Evolutionary conservation across 2,329 filamentous ascomycete genomes (phyloP).

Genomic region (Teratosphaeria viscida): DNA sequence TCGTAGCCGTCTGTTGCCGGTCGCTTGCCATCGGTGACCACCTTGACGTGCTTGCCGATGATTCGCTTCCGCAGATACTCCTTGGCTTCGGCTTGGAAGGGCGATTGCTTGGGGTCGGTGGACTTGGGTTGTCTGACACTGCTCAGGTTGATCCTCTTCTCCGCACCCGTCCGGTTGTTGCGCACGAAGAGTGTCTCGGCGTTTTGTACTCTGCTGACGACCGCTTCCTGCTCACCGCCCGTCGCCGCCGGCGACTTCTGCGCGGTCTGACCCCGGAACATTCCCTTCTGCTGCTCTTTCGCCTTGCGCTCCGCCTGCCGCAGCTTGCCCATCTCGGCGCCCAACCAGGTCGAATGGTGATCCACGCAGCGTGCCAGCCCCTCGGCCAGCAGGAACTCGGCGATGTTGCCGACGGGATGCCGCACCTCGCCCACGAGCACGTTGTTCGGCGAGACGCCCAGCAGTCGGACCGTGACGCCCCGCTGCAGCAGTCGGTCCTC

Average conservation of each 20-base stretch:
- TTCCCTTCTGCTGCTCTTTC: constrained; percentile 61
- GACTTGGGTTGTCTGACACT: constrained; percentile 89
- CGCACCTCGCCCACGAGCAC: constrained; percentile 81
- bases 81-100: constrained; percentile 87
- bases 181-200: constrained; percentile 83
- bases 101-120: constrained; percentile 73
- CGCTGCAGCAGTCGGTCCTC: constrained; percentile 80
- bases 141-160: constrained; percentile 86
- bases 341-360: constrained; percentile 87
- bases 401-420: constrained; percentile 82
- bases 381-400: constrained; percentile 77
- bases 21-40: constrained; percentile 82
- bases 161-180: constrained; percentile 70
- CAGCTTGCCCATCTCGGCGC: constrained; percentile 74
- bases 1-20: constrained; percentile 84
- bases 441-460: constrained; percentile 80
- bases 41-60: constrained; percentile 90
- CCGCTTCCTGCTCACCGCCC: constrained; percentile 59
- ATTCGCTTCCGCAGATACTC: constrained; percentile 88
- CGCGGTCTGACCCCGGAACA: constrained; percentile 72
- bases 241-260: constrained; percentile 47
- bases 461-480: constrained; percentile 68
- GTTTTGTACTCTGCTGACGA: constrained; percentile 73
- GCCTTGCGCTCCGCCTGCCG: constrained; percentile 80
- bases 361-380: constrained; percentile 89